Conservation (phyloP, 2,329 filamentous ascomycete genomes). For the Arachnomyces sp. region DNA sequence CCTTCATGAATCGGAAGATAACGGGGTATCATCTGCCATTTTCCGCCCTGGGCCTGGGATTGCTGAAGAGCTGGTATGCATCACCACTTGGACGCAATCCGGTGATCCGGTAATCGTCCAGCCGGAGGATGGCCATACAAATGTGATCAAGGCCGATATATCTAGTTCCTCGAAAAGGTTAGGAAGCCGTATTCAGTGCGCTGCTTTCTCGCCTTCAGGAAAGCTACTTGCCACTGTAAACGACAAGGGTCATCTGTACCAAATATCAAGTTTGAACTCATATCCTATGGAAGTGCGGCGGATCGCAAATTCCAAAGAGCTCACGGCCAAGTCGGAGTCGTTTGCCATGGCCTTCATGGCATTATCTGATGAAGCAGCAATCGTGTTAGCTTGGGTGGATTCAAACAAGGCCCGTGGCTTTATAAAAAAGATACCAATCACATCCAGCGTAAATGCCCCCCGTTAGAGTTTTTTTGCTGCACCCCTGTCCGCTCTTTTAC, state of each 20-base stretch:
- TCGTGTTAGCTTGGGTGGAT: slow-evolving; percentile 37
- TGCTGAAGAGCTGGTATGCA: slow-evolving; percentile 31
- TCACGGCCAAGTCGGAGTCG: slow-evolving; percentile 31
- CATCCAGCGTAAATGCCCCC: slow-evolving; percentile 10
- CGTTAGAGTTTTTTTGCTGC: too few species aligned
- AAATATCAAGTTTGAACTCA: slow-evolving; percentile 32
- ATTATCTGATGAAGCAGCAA: slow-evolving; percentile 29
- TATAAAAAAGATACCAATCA: slow-evolving; percentile 18
- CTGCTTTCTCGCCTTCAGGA: slow-evolving; percentile 33
- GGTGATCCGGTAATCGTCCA: slow-evolving; percentile 35
- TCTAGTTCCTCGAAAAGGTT: slow-evolving; percentile 26
- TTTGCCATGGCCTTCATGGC: slow-evolving; percentile 35
- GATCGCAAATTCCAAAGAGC: slow-evolving; percentile 29
- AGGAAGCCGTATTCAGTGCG: slow-evolving; percentile 34
- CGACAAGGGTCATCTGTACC: slow-evolving; percentile 34
- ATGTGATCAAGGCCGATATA: slow-evolving; percentile 26
- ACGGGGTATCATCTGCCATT: slow-evolving; percentile 32
- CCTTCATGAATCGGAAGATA: slow-evolving; percentile 37
- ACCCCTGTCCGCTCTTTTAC: too few species aligned
- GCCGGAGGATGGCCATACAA: slow-evolving; percentile 30
- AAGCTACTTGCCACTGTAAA: slow-evolving; percentile 35
- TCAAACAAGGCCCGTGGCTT: slow-evolving; percentile 24
- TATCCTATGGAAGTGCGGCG: slow-evolving; percentile 31
- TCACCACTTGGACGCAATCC: slow-evolving; percentile 39
- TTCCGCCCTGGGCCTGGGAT: slow-evolving; percentile 26